A percentile compares a stretch with the other conserved stretches of the same genome.
phyloP scores from a whole-genome alignment of 495 filamentous ascomycete species.

The Lasiosphaeria miniovina region DNA sequence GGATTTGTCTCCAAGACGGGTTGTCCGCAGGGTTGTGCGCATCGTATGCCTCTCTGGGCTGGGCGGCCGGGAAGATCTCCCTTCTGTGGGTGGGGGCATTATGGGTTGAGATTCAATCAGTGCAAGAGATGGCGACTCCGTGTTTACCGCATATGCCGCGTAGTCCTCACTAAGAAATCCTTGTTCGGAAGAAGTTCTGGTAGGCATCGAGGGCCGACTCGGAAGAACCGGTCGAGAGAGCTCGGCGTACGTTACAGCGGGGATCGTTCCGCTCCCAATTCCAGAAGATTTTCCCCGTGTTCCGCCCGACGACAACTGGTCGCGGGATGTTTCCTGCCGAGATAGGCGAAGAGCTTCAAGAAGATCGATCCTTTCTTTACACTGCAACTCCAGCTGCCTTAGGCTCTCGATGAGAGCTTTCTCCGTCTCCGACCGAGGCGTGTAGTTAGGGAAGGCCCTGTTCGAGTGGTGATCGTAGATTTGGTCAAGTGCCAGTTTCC shows the following conservation, averaged over 20 bases:
- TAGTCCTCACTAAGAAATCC: constrained; percentile 26
- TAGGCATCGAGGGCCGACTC: constrained; percentile 50
- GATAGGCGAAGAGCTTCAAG: constrained; percentile 78
- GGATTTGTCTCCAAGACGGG: constrained; percentile 56
- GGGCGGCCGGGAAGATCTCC: constrained; percentile 58
- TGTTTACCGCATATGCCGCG: constrained; percentile 16
- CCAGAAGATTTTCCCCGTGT: constrained; percentile 30
- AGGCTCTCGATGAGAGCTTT: constrained; percentile 77
- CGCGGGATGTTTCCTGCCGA: constrained; percentile 55
- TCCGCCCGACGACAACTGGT: constrained; percentile 12
- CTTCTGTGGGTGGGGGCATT: constrained; percentile 23
- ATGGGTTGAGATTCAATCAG: constrained; percentile 21
- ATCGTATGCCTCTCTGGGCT: constrained; percentile 84
- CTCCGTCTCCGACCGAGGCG: constrained; percentile 80
- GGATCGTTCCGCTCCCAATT: constrained; percentile 79
- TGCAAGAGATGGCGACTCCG: constrained; percentile 31
- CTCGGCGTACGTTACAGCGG: constrained; percentile 72
- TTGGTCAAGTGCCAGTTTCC: constrained; percentile 86
- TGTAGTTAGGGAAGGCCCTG: constrained; percentile 64
- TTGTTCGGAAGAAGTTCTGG: constrained; percentile 53
- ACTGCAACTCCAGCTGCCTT: constrained; percentile 80
- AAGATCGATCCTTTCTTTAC: constrained; percentile 88
- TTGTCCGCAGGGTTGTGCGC: constrained; percentile 75
- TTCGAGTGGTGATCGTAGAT: constrained; percentile 86
- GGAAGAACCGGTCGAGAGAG: constrained; percentile 69